Percentiles rank a stretch among this genome's conserved stretches.
phyloP scores from a whole-genome alignment of 2,329 filamentous ascomycete species.

The Chaetomium sp. region DNA sequence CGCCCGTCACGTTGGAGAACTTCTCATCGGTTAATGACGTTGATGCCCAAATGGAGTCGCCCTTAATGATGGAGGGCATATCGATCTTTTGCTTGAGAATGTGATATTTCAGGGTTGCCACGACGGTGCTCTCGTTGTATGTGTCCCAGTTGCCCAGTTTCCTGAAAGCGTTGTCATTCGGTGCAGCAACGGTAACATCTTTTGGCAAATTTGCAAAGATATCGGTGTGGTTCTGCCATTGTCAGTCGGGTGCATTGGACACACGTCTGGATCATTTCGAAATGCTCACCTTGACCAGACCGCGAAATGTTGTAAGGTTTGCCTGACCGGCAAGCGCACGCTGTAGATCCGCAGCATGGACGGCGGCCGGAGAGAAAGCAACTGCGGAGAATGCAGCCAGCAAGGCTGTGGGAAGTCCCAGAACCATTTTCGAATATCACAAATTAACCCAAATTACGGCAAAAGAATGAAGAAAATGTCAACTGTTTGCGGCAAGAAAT shows the following conservation, averaged over 20 bases:
- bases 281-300: conserved; percentile 20
- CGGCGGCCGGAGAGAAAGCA: neutral
- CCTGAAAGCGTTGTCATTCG: conserved; percentile 30
- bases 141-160: conserved; percentile 27
- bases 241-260: neutral
- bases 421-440: conserved; percentile 1
- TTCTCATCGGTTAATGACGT: conserved; percentile 47
- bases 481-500: neutral
- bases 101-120: conserved; percentile 53
- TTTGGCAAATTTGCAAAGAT: conserved; percentile 25
- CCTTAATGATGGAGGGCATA: conserved; percentile 43
- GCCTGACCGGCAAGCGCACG: conserved; percentile 23
- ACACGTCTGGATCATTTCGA: neutral
- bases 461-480: neutral
- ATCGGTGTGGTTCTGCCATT: conserved; percentile 21
- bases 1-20: conserved; percentile 53
- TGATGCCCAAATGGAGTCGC: conserved; percentile 45
- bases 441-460: neutral
- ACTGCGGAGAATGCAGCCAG: conserved; percentile 9
- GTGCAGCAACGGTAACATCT: conserved; percentile 26
- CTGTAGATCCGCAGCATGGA: conserved; percentile 17
- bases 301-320: conserved; percentile 27
- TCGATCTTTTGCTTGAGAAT: conserved; percentile 56
- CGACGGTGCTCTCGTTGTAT: conserved; percentile 18
- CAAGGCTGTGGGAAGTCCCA: conserved; percentile 10